phyloP scores from a whole-genome alignment of 768 basidiomycete species.

The Naganishia onofrii region DNA sequence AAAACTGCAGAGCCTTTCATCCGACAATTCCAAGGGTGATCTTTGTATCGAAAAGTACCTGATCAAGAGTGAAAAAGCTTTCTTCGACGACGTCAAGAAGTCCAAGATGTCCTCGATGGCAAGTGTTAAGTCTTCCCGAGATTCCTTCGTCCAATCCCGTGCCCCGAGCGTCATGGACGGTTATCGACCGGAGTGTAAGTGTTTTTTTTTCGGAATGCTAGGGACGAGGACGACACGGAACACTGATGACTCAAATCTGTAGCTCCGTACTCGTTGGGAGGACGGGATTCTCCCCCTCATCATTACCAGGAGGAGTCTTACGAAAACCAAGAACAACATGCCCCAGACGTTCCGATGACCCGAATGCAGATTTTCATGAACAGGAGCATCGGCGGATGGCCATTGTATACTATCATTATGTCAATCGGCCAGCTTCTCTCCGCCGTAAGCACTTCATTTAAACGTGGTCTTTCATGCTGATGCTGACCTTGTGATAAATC shows the following conservation, averaged over 20 bases:
- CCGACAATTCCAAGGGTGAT: constrained; percentile 86
- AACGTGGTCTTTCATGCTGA: too few species aligned
- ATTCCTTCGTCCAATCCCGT: constrained; percentile 48
- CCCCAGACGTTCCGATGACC: constrained; percentile 68
- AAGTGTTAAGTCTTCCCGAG: constrained; percentile 46
- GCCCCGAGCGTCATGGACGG: constrained; percentile 50
- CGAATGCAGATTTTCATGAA: constrained; percentile 79
- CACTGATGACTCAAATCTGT: constrained; percentile 24
- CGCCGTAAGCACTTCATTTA: constrained; percentile 33
- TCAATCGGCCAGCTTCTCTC: constrained; percentile 69
- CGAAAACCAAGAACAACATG: constrained; percentile 53
- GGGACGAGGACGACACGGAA: neutral
- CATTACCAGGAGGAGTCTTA: constrained; percentile 24
- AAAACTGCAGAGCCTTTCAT: constrained; percentile 70
- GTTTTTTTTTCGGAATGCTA: neutral
- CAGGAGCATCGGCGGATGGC: constrained; percentile 78
- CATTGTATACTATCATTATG: constrained; percentile 84
- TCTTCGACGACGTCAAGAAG: constrained; percentile 84
- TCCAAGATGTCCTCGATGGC: constrained; percentile 68
- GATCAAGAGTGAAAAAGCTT: constrained; percentile 85
- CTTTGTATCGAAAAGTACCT: constrained; percentile 88
- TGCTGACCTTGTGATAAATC: constrained; percentile 10
- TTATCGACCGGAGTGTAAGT: constrained; percentile 70
- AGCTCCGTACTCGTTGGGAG: constrained; percentile 43
- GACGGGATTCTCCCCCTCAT: constrained; percentile 38